Conservation (phyloP, 257 asterid species). For the Solanum appendiculatum region DNA sequence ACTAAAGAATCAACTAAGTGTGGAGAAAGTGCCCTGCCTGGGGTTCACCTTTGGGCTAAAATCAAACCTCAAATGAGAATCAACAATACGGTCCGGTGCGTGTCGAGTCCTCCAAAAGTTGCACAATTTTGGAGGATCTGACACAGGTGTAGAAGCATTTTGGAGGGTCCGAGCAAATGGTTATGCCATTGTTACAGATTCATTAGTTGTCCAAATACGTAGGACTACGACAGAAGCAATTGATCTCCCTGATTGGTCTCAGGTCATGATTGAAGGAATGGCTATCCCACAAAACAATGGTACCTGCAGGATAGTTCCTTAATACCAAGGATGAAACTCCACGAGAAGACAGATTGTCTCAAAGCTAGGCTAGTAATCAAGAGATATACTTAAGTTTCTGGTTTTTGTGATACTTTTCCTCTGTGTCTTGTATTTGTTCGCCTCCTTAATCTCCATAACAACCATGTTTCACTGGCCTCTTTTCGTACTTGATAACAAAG, state of each 20-base stretch:
- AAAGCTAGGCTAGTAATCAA: not conserved
- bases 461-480: not conserved
- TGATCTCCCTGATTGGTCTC: not conserved
- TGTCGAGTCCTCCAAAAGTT: not conserved
- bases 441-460: not conserved
- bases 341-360: not conserved
- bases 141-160: not conserved
- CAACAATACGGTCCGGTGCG: not conserved
- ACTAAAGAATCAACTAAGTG: not conserved
- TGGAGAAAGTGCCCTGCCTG: not conserved
- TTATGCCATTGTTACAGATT: not conserved
- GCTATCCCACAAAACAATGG: not conserved
- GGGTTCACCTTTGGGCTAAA: not conserved
- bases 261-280: not conserved
- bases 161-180: not conserved
- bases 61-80: not conserved
- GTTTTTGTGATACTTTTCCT: not conserved
- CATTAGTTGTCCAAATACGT: not conserved
- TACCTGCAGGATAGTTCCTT: not conserved
- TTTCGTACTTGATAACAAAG: not conserved
- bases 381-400: not conserved
- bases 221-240: not conserved
- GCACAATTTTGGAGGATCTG: not conserved
- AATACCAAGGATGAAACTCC: not conserved
- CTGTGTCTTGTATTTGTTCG: not conserved